phyloP scores from a whole-genome alignment of 352 stramenopile species.

The Phytophthora megakarya region DNA sequence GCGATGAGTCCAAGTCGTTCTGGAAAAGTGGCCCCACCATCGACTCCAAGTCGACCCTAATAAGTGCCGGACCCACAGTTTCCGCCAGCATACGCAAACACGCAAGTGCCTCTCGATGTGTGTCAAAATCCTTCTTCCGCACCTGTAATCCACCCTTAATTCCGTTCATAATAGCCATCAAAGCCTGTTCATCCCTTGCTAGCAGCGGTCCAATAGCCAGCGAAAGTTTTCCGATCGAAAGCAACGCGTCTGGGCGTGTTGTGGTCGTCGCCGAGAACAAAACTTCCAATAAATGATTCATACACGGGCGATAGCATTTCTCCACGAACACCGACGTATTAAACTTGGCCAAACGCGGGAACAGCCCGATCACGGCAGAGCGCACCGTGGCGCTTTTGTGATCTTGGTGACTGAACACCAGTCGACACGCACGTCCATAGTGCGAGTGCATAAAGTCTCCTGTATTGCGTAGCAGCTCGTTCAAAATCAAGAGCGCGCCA shows the following conservation, averaged over 20 bases:
- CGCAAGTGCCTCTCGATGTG: constrained; percentile 81
- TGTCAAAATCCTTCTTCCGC: constrained; percentile 84
- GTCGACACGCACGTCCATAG: constrained; percentile 70
- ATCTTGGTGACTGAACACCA: constrained; percentile 79
- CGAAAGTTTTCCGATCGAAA: constrained; percentile 87
- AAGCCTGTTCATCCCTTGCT: constrained; percentile 76
- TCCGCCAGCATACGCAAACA: constrained; percentile 86
- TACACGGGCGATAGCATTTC: constrained; percentile 81
- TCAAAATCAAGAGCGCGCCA: constrained; percentile 82
- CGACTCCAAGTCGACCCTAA: constrained; percentile 82
- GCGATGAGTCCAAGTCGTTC: constrained; percentile 78
- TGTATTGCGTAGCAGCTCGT: constrained; percentile 86
- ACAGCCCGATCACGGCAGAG: constrained; percentile 84
- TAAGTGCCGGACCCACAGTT: constrained; percentile 67
- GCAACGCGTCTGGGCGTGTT: constrained; percentile 75
- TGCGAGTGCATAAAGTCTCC: constrained; percentile 90
- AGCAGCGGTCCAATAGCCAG: constrained; percentile 79
- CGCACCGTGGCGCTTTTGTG: constrained; percentile 82
- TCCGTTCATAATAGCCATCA: constrained; percentile 84
- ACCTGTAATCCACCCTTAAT: constrained; percentile 87
- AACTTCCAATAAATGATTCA: constrained; percentile 85
- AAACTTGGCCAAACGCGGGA: constrained; percentile 87
- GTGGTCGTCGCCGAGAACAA: constrained; percentile 80
- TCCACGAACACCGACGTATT: constrained; percentile 88
- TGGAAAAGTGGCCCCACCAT: constrained; percentile 84